Percentiles rank a stretch among this genome's conserved stretches.
Conservation (phyloP, 2,329 filamentous ascomycete genomes). For the Phyllosticta citribraziliensis region DNA sequence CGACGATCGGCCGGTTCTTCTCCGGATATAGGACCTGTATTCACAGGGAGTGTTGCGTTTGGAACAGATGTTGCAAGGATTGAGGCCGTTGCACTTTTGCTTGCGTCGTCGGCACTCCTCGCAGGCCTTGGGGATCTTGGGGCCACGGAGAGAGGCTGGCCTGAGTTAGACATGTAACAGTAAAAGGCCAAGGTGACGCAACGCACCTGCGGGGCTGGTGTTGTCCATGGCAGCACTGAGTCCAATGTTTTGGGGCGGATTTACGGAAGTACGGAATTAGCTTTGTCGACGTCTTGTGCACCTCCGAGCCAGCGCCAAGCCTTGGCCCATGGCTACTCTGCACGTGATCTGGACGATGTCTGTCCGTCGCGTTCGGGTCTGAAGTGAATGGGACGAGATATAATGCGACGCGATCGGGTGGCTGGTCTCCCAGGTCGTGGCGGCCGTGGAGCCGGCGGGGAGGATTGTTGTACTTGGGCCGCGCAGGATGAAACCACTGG, state of each 20-base stretch:
- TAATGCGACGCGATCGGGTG: neutral
- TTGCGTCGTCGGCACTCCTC: conserved; percentile 9
- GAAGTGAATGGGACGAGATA: too few species aligned
- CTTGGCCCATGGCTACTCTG: neutral
- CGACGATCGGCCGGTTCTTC: conserved; percentile 3
- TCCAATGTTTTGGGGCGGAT: neutral
- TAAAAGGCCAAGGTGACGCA: neutral
- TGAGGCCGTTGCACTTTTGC: conserved; percentile 11
- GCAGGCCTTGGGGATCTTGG: conserved; percentile 11
- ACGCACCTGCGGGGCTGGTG: neutral
- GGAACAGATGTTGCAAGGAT: conserved; percentile 8
- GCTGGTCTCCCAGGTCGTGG: neutral
- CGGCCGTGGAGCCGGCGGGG: neutral
- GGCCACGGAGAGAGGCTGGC: conserved; percentile 7
- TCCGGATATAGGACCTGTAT: conserved; percentile 8
- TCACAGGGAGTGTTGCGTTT: conserved; percentile 7
- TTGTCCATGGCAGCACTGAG: neutral
- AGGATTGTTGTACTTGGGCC: neutral
- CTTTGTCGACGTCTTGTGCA: neutral
- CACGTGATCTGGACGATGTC: neutral
- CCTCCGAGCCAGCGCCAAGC: neutral
- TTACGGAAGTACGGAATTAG: neutral
- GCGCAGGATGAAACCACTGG: neutral
- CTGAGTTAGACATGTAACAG: neutral
- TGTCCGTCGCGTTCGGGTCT: too few species aligned